Evolutionary conservation across 768 basidiomycete species (phyloP).

Genomic region (Russula dissimulans): DNA sequence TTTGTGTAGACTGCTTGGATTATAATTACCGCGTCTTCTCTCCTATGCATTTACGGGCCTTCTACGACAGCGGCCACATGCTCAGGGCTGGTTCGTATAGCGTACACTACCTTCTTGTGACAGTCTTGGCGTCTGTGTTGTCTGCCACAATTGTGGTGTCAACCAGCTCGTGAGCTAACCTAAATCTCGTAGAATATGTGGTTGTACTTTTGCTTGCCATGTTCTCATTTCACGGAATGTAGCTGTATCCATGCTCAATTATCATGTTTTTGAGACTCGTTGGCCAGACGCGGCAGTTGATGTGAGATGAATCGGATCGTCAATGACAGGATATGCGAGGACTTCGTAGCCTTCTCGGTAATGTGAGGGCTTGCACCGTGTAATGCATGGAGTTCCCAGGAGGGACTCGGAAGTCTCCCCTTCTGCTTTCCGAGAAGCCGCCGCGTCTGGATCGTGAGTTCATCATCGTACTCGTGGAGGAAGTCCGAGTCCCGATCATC

Average conservation of each 20-base stretch:
- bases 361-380: no score
- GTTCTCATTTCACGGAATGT: slow-evolving; percentile 37
- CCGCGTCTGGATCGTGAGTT: no score
- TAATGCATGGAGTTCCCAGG: no score
- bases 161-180: background rate
- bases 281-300: no score
- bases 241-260: slow-evolving; percentile 71
- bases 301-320: no score
- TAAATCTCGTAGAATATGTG: slow-evolving; percentile 12
- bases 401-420: no score
- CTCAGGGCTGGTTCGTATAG: slow-evolving; percentile 1
- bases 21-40: background rate
- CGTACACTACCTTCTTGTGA: slow-evolving; percentile 3
- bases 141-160: slow-evolving; percentile 4
- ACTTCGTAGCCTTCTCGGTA: no score
- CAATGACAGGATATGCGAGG: no score
- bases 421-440: no score
- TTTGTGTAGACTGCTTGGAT: slow-evolving; percentile 14
- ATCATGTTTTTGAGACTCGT: slow-evolving; percentile 28
- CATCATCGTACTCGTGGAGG: no score
- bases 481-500: no score
- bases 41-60: background rate
- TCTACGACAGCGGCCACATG: background rate
- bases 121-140: background rate
- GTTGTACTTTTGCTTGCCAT: slow-evolving; percentile 4